Evolutionary conservation across 139 green algal species (phyloP), one percentile per base, ranked within the genome.

Genomic region (Desmodesmus armatus): DNA sequence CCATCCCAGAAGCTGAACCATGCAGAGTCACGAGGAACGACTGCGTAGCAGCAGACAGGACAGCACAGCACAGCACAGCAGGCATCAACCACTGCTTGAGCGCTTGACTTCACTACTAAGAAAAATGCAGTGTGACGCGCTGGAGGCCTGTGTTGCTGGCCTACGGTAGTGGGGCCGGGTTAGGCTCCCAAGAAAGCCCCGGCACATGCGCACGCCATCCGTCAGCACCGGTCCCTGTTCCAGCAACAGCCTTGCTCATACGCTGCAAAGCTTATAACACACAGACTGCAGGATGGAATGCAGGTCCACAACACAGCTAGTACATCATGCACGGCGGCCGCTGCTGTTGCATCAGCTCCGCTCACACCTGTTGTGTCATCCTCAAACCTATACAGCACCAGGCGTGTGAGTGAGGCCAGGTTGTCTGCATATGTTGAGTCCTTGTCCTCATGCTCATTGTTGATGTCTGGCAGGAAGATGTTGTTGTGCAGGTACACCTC

Each of bases 391-490:
- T 93, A 90, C 60, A 98, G 86, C 65, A 98, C 92, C 27, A 98
- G 83, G 13, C 88, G 86, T 21, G 94, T 79, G 83, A 98, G 88
- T 7, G 84, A 85, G 1, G 87, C 85, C 49, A 98, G 84, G 85
- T 98, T 97, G 21, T 88, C 81, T 5, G 79, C 86, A 82, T 98
- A 98, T 35, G 87, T 71, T 31, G 41, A 5, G 58, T 93, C 92
- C 85, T 94, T 94, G 9, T 67, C 41, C 2, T 83, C 55, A 27
- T 25, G 67, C 82, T 98, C 96, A 78, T 97, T 97, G 89, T 98
- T 98, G 87, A 98, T 93, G 90, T 97, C 94, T 1, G 95, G 88
- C 51, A 98, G 85, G 84, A 98, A 98, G 51, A 79, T 62, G 85
- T 92, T 96, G 81, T 84, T 35, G 0, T 53, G 7, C 58, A 95